phyloP scores from a whole-genome alignment of 495 filamentous ascomycete species.

The Tuber aestivum region DNA sequence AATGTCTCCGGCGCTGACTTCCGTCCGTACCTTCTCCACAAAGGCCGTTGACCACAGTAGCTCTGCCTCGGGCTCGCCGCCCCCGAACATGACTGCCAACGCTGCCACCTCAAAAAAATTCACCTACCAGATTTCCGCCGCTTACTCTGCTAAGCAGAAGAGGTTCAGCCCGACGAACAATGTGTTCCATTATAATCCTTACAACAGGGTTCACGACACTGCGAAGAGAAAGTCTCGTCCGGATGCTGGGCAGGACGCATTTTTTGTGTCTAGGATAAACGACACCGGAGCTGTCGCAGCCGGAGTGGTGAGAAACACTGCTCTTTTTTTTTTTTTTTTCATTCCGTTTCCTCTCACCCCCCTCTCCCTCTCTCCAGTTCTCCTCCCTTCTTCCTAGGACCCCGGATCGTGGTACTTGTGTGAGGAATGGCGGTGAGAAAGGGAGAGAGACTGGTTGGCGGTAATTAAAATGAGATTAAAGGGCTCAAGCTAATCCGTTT shows the following conservation, averaged over 20 bases:
- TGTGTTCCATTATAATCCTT: slow-evolving; percentile 69
- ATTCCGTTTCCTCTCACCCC: slow-evolving; percentile 2
- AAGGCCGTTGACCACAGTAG: slow-evolving; percentile 16
- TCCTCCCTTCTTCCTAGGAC: slow-evolving; percentile 1
- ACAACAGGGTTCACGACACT: slow-evolving; percentile 52
- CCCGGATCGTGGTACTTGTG: not conserved
- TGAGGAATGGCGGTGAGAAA: slow-evolving; percentile 12
- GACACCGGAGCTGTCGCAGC: slow-evolving; percentile 60
- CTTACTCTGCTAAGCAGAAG: slow-evolving; percentile 70
- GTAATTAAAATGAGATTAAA: slow-evolving; percentile 2
- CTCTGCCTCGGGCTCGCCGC: slow-evolving; percentile 4
- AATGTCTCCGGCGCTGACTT: slow-evolving; percentile 33
- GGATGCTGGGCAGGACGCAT: slow-evolving; percentile 87
- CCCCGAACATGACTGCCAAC: slow-evolving; percentile 11
- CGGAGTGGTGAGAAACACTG: slow-evolving; percentile 54
- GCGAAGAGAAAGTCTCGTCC: slow-evolving; percentile 56
- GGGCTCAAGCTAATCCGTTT: not conserved
- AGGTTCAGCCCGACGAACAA: slow-evolving; percentile 64
- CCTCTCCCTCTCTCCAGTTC: not conserved
- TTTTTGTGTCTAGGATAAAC: slow-evolving; percentile 76
- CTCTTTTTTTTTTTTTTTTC: not conserved
- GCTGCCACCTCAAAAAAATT: slow-evolving; percentile 45
- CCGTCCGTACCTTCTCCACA: slow-evolving; percentile 28
- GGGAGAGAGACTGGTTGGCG: not conserved
- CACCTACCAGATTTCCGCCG: slow-evolving; percentile 61